phyloP scores from a whole-genome alignment of 345 rosid species.

The Viola odorata region DNA sequence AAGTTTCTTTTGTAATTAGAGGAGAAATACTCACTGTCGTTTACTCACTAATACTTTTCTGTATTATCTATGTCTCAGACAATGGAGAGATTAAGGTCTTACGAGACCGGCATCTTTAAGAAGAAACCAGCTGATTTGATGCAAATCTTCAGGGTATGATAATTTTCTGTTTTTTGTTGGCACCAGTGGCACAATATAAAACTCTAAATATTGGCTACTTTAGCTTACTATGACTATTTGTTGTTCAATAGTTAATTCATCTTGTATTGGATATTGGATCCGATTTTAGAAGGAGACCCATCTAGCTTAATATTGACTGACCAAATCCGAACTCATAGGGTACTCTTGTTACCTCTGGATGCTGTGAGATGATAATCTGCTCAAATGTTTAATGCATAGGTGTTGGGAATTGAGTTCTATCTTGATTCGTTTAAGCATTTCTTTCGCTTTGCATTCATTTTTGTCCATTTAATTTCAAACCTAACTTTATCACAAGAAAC shows the following conservation, averaged over 20 bases:
- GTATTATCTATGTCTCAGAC: slow-evolving; percentile 44
- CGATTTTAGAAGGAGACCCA: no score
- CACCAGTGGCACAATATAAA: no score
- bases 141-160: slow-evolving; percentile 89
- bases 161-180: background rate
- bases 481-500: background rate
- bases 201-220: no score
- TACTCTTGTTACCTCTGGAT: slow-evolving; percentile 5
- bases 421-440: no score
- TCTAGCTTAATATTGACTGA: background rate
- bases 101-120: slow-evolving; percentile 78
- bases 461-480: background rate
- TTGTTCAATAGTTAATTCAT: no score
- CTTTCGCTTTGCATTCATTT: background rate
- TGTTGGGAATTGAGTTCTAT: no score
- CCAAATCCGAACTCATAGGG: background rate
- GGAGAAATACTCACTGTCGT: no score
- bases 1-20: no score
- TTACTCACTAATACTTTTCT: background rate
- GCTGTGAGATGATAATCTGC: background rate
- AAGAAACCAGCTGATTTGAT: slow-evolving; percentile 85
- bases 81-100: slow-evolving; percentile 90
- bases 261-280: no score
- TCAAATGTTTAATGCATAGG: no score
- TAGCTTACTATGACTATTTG: no score